Base-by-base conservation (phyloP, 805 yeast species). In the Kodamaea laetipori region DNA sequence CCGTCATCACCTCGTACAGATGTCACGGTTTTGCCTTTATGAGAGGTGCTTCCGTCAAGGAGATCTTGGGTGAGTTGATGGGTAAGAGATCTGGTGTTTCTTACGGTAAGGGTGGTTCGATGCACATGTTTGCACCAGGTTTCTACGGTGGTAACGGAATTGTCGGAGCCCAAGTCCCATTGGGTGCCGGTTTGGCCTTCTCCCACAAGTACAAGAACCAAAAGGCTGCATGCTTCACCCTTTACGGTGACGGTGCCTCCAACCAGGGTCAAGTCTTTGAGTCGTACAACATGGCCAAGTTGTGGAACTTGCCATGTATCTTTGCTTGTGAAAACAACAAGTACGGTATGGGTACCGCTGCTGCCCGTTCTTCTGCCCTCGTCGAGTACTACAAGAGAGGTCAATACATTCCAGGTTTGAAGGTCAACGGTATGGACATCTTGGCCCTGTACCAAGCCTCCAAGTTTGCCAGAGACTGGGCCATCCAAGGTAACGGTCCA, bases 121-220 rank as follows among this genome's bases (percentile, higher is more conserved):
- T 94, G 99, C 99, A 94, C 76, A 87, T 94, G 90, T 94, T 84
- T 68, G 87, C 95, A 38, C 83, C 84, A 37, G 95, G 95, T 49
- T 94, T 94, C 78, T 94, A 85, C 71, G 99, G 99, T 68, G 99
- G 99, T 73, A 94, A 94, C 74, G 99, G 99, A 77, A 94, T 94
- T 68, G 99, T 94, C 44, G 99, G 99, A 67, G 99, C 98, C 42
- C 99, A 94, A 76, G 97, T 94, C 45, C 96, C 99, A 52, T 79
- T 94, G 58, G 99, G 99, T 66, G 89, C 97, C 44, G 99, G 99
- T 59, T 77, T 94, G 55, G 95, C 97, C n/a, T 94, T 90, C 72
- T 96, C 98, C 53, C 98, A 94, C 76, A 90, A 90, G 74, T 94
- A 94, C 77, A 81, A 80, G 66, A 81, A 82, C 62, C 90, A 89